Evolutionary conservation across 1,284 basidiomycete species (phyloP).

Genomic region (Rhodotorula glutinis): DNA sequence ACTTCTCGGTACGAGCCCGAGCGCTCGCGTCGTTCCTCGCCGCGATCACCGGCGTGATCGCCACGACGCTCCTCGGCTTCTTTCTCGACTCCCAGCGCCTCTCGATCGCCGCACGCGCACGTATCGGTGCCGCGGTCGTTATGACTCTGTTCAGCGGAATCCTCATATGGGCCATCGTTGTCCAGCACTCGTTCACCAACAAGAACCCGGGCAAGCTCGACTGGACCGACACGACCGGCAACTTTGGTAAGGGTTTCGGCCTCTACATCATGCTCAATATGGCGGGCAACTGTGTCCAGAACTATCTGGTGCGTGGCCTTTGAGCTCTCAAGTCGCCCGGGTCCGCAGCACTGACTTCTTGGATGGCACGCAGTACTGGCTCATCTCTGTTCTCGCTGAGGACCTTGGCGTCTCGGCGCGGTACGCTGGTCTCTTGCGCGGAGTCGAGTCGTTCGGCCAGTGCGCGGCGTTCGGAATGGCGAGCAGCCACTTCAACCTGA

Average conservation of each 20-base stretch:
- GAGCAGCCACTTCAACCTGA: slow-evolving; percentile 4
- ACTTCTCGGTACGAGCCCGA: slow-evolving; percentile 18
- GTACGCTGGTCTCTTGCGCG: slow-evolving; percentile 16
- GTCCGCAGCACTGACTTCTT: too few relatives aligned
- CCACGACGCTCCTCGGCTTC: slow-evolving; percentile 8
- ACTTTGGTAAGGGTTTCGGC: slow-evolving; percentile 12
- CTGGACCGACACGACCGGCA: slow-evolving; percentile 7
- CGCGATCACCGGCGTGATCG: slow-evolving; percentile 9
- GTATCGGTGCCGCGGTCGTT: background rate
- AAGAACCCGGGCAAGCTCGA: slow-evolving; percentile 20
- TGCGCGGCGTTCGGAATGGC: slow-evolving; percentile 14
- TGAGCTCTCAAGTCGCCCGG: too few relatives aligned
- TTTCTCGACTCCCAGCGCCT: slow-evolving; percentile 14
- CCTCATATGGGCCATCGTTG: slow-evolving; percentile 21
- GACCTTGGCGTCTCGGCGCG: slow-evolving; percentile 6
- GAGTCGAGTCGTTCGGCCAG: slow-evolving; percentile 19
- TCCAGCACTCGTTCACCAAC: slow-evolving; percentile 9
- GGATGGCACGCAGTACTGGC: slow-evolving; percentile 4
- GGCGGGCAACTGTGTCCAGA: slow-evolving; percentile 15
- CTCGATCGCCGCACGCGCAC: slow-evolving; percentile 11
- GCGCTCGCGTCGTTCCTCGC: slow-evolving; percentile 16
- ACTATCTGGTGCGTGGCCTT: slow-evolving; percentile 2
- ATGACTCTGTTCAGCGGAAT: slow-evolving; percentile 10
- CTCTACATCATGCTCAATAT: slow-evolving; percentile 16
- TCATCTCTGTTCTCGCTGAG: slow-evolving; percentile 3